Percentiles rank a stretch among this genome's conserved stretches.
These are phyloP conservation scores for Drechslerella coelobrocha DNA, from an alignment of 2,329 filamentous ascomycete species.

Conservation along the genomic window DNA sequence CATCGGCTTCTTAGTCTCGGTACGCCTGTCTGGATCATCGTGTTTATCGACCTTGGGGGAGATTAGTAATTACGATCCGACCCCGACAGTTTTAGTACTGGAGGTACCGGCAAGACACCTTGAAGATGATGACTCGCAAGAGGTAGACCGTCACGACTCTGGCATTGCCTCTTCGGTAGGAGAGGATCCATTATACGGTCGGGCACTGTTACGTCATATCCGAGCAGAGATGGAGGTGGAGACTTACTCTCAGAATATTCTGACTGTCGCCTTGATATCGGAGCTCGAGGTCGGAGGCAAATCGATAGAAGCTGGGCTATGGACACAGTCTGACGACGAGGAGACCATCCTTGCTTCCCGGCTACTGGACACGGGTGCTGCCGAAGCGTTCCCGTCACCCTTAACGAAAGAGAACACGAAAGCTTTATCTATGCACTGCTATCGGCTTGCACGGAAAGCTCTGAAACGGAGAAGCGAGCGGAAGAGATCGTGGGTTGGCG, in stretches of 20 bases:
- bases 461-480: conserved; percentile 71
- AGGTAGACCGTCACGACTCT: conserved; percentile 55
- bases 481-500: conserved; percentile 90
- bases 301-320: conserved; percentile 43
- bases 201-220: conserved; percentile 54
- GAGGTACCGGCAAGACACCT: conserved; percentile 59
- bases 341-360: conserved; percentile 67
- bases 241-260: conserved; percentile 55
- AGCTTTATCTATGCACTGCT: conserved; percentile 80
- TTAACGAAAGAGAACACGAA: conserved; percentile 75
- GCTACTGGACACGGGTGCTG: conserved; percentile 83
- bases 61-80: conserved; percentile 62
- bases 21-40: conserved; percentile 65
- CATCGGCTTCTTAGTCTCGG: conserved; percentile 57
- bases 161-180: conserved; percentile 52
- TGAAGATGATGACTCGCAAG: conserved; percentile 51
- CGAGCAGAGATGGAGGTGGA: conserved; percentile 53
- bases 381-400: conserved; percentile 83
- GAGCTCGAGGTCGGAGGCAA: conserved; percentile 57
- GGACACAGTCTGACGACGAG: conserved; percentile 51
- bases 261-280: conserved; percentile 56
- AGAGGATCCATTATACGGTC: conserved; percentile 54
- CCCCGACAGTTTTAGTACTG: conserved; percentile 66
- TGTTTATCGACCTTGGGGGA: conserved; percentile 65
- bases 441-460: conserved; percentile 75